A percentile compares a stretch with the other conserved stretches of the same genome.
phyloP scores from a whole-genome alignment of 441 rosid genomes.

The Euphorbia corollata region DNA sequence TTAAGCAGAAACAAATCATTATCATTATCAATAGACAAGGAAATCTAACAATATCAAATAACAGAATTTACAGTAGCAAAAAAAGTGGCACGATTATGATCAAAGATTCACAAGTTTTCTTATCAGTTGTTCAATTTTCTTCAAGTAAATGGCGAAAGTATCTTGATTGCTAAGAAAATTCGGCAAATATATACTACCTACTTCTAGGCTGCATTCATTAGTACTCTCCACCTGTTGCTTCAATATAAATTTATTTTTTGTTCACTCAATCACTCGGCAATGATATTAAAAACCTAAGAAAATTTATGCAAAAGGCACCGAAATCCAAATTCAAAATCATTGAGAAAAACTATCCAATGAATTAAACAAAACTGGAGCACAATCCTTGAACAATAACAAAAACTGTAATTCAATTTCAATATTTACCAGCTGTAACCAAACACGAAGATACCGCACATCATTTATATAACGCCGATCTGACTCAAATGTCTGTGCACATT shows the following conservation, averaged over 20 bases:
- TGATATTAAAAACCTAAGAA: not conserved
- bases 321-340: not conserved
- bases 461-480: slow-evolving; percentile 67
- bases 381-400: not conserved
- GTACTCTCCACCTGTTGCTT: not conserved
- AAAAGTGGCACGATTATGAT: not conserved
- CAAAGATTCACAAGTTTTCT: not conserved
- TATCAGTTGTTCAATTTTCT: not conserved
- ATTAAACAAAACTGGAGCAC: not conserved
- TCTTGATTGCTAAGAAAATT: not conserved
- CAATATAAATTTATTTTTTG: not conserved
- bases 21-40: not conserved
- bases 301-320: not conserved
- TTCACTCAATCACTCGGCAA: not conserved
- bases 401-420: not conserved
- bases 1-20: not conserved
- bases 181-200: not conserved
- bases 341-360: not conserved
- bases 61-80: not conserved
- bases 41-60: not conserved
- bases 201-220: not conserved
- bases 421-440: slow-evolving; percentile 87
- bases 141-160: not conserved
- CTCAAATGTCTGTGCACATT: slow-evolving; percentile 62
- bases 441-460: slow-evolving; percentile 75